Evolutionary conservation across 2,329 filamentous ascomycete species (phyloP), one percentile per base, ranked within the genome.

Genomic region (Pseudocercospora fijiensis): DNA sequence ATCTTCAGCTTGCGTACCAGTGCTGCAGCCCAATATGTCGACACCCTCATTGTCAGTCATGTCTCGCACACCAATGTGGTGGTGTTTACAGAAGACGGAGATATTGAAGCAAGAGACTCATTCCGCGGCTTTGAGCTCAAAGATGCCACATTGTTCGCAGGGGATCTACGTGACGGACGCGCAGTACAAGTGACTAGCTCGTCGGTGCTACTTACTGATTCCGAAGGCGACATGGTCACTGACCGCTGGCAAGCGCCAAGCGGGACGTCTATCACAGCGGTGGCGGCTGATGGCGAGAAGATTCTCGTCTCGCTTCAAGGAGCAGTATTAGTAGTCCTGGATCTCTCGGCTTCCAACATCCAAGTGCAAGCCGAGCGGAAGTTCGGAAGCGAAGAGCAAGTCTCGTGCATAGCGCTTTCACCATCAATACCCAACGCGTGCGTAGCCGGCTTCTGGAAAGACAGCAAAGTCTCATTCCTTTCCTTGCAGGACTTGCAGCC

Each of bases 391-490:
- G 82, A 87, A 33, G 90, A 92, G 67, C 92, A 98, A 75, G 86
- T 98, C 33, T 91, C 95, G 2, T 96, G 93, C 71, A 82, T 98
- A 9, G 88, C 94, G 53, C 84, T 95, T 1, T 87, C 92, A 0
- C 81, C 85, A 3, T 81, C 85, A 37, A 79, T 88, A 13, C 80
- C 83, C 4, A 82, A 85, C 56, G 80, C 92, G 30, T 94, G 90
- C 61, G 88, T 96, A 27, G 84, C 95, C 16, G 93, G 92, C 1
- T 95, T 96, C 77, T 98, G 94, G 87, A 87, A 90, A 66, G 88
- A 88, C n/a, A 90, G 91, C 5, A 86, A 86, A 10, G 84, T 98
- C 26, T 89, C 90, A 0, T 81, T 98, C 33, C 81, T 96, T 51
- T 84, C 88, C 63, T 76, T 96, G 22, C 77, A 83, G 18, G 87